Percentiles rank a stretch among this genome's conserved stretches.
phyloP scores from a whole-genome alignment of 441 rosid species.

The Biscutella laevigata region DNA sequence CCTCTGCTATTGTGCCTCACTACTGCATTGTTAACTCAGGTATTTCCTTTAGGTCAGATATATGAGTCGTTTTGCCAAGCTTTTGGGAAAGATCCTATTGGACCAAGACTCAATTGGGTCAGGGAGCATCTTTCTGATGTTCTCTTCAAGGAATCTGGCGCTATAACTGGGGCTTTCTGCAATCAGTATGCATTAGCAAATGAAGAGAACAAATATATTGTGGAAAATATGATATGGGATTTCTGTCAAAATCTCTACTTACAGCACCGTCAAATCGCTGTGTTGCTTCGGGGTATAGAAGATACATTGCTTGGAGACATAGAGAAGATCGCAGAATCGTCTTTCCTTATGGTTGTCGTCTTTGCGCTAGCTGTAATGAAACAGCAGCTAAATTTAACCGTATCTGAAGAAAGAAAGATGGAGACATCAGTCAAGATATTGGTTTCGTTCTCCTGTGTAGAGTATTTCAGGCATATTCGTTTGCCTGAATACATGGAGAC shows the following conservation, averaged over 20 bases:
- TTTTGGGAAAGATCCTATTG: constrained; percentile 22
- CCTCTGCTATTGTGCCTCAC: constrained; percentile 53
- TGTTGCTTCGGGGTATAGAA: constrained; percentile 49
- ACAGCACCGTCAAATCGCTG: constrained; percentile 58
- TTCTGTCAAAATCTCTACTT: constrained; percentile 67
- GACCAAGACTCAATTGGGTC: constrained; percentile 30
- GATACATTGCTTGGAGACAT: constrained; percentile 46
- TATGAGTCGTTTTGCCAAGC: constrained; percentile 36
- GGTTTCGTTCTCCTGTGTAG: constrained; percentile 71
- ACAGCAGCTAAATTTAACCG: constrained; percentile 43
- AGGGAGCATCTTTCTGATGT: constrained; percentile 48
- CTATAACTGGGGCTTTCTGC: constrained; percentile 64
- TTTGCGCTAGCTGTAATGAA: constrained; percentile 68
- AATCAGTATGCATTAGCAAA: constrained; percentile 55
- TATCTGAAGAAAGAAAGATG: constrained; percentile 44
- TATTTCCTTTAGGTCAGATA: constrained; percentile 55
- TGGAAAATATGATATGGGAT: constrained; percentile 66
- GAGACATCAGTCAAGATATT: constrained; percentile 60
- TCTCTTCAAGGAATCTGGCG: constrained; percentile 77
- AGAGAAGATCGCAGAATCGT: constrained; percentile 82
- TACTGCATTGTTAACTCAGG: constrained; percentile 57
- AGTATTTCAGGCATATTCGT: constrained; percentile 71
- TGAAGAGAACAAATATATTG: constrained; percentile 45
- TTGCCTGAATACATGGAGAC: constrained; percentile 86
- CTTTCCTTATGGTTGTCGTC: constrained; percentile 82